These are phyloP conservation scores for Allium sativum DNA, from an alignment of 106 monocot species.

Conservation along the genomic window DNA sequence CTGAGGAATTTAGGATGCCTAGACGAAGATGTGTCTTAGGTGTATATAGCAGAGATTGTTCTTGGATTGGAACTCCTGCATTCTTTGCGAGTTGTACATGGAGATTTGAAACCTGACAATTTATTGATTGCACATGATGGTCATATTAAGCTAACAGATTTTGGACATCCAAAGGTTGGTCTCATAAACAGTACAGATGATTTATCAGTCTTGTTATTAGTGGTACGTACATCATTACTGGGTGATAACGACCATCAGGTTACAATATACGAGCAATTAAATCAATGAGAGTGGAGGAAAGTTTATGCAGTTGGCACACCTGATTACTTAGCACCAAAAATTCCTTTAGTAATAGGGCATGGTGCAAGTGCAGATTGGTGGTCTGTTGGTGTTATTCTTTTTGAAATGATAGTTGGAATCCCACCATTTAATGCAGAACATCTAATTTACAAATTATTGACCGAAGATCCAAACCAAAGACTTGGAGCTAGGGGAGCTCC, in stretches of 20 bases:
- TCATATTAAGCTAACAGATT: conserved; percentile 82
- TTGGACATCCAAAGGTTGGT: conserved; percentile 74
- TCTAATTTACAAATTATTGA: conserved; percentile 61
- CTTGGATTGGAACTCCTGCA: conserved; percentile 75
- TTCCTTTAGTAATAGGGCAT: conserved; percentile 61
- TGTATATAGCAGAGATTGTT: conserved; percentile 73
- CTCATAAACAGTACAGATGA: conserved; percentile 42
- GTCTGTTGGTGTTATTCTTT: conserved; percentile 98
- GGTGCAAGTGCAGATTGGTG: conserved; percentile 98
- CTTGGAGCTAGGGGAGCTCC: conserved; percentile 91
- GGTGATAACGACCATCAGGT: conserved; percentile 85
- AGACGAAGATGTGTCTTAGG: conserved; percentile 44
- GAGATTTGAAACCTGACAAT: conserved; percentile 72
- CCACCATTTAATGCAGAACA: conserved; percentile 99
- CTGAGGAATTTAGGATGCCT: conserved; percentile 62
- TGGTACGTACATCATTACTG: conserved; percentile 64
- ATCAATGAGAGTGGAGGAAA: conserved; percentile 57
- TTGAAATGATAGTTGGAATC: conserved; percentile 98
- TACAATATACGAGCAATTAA: conserved; percentile 35
- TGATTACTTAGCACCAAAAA: conserved; percentile 66
- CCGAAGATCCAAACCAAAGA: conserved; percentile 91
- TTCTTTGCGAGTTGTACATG: conserved; percentile 55
- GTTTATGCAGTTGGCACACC: conserved; percentile 60
- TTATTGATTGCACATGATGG: conserved; percentile 65
- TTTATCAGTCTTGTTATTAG: conserved; percentile 62